These are phyloP conservation scores for Aspergillus pseudotamarii DNA, from an alignment of 2,329 filamentous ascomycete species.

Conservation along the genomic window DNA sequence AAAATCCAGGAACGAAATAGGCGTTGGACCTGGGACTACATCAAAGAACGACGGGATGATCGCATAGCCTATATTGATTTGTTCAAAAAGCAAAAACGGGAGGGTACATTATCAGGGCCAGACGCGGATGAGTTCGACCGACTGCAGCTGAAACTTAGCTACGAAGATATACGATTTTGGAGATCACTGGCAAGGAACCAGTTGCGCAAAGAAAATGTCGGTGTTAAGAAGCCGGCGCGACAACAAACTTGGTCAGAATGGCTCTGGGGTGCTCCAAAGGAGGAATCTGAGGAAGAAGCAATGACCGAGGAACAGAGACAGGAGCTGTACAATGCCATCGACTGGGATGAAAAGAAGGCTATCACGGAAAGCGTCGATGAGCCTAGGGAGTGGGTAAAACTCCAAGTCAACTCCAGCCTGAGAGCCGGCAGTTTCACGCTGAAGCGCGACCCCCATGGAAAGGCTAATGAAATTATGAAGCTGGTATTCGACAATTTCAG, in stretches of 20 bases:
- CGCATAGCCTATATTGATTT: conserved; percentile 85
- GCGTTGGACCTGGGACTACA: conserved; percentile 94
- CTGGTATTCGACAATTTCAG: conserved; percentile 94
- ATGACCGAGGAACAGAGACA: conserved; percentile 96
- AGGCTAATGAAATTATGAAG: conserved; percentile 78
- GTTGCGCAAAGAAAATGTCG: conserved; percentile 90
- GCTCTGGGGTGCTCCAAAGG: conserved; percentile 82
- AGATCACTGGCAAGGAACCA: conserved; percentile 91
- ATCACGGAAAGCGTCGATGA: conserved; percentile 85
- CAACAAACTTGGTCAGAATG: conserved; percentile 89
- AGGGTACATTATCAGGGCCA: conserved; percentile 65
- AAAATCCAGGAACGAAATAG: conserved; percentile 95
- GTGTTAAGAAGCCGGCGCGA: conserved; percentile 71
- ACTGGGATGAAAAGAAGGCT: conserved; percentile 95
- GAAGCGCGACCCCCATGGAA: conserved; percentile 79
- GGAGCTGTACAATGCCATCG: conserved; percentile 95
- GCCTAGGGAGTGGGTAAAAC: conserved; percentile 86
- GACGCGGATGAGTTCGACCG: conserved; percentile 73
- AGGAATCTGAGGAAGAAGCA: conserved; percentile 74
- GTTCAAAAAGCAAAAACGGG: conserved; percentile 91
- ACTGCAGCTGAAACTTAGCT: conserved; percentile 84
- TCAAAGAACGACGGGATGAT: conserved; percentile 88
- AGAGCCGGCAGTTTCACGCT: conserved; percentile 95
- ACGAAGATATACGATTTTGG: conserved; percentile 98
- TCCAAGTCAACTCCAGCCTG: conserved; percentile 91